Evolutionary conservation across 2,329 filamentous ascomycete species (phyloP).

Genomic region (Akanthomyces dipterigenus): DNA sequence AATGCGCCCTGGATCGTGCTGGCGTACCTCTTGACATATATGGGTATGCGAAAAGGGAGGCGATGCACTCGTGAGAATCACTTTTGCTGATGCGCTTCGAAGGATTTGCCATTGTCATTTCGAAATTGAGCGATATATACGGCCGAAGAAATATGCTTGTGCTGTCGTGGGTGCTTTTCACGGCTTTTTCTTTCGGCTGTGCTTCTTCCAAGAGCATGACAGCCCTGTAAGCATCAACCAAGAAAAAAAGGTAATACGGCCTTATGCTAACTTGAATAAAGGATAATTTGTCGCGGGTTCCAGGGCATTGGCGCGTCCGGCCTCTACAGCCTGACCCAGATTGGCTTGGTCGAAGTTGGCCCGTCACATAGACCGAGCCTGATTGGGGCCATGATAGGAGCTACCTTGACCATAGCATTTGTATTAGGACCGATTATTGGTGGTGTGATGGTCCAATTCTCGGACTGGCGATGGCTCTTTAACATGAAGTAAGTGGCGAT

Average conservation of each 20-base stretch:
- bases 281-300: slow-evolving; percentile 51
- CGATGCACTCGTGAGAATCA: neutral
- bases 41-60: slow-evolving; percentile 32
- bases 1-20: slow-evolving; percentile 50
- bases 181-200: slow-evolving; percentile 49
- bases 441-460: slow-evolving; percentile 46
- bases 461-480: slow-evolving; percentile 54
- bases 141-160: slow-evolving; percentile 45
- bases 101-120: slow-evolving; percentile 52
- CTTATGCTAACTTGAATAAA: slow-evolving; percentile 23
- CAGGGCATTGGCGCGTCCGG: slow-evolving; percentile 57
- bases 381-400: slow-evolving; percentile 48
- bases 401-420: slow-evolving; percentile 50
- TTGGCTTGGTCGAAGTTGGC: slow-evolving; percentile 50
- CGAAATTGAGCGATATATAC: slow-evolving; percentile 54
- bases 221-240: slow-evolving; percentile 35
- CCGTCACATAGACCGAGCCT: slow-evolving; percentile 45
- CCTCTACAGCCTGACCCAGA: slow-evolving; percentile 53
- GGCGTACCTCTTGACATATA: slow-evolving; percentile 50
- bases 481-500: slow-evolving; percentile 48
- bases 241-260: too few relatives aligned
- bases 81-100: neutral
- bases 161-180: slow-evolving; percentile 47
- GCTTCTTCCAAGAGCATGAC: slow-evolving; percentile 43
- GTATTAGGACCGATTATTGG: slow-evolving; percentile 53